Base-by-base conservation (phyloP, 106 monocot species). In the Acorus calamus region DNA sequence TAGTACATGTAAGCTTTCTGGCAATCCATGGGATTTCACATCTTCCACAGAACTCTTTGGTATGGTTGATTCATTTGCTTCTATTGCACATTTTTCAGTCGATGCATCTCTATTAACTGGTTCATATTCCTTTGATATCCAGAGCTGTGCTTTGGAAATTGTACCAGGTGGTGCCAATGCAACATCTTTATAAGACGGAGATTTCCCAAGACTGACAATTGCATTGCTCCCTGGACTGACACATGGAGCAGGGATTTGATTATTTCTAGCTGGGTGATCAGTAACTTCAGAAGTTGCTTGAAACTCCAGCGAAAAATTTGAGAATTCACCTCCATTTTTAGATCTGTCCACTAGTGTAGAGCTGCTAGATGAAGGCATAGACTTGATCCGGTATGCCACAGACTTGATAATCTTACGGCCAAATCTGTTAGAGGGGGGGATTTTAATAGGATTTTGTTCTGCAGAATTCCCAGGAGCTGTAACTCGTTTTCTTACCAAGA, bases 121-220 rank as follows among this genome's bases (percentile, higher is more conserved):
- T 57, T 55, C 12, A 58, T 80, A 73, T 46, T 91, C 81, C 47
- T 53, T 79, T 6, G 72, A 62, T 60, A 76, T 92, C 28, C 58
- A 71, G 41, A 65, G 71, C 58, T 85, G 96, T 54, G 75, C 71
- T 58, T 91, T 98, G 50, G 74, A 45, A 63, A 98, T 85, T 52
- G 96, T 91, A 49, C 96, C 96, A 14, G 96, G 96, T 44, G 91
- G 96, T 61, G 96, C 96, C 65, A 91, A 55, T 59, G 96, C 96
- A 8, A 98, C 96, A 80, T 98, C 96, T 60, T 98, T 98, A 70
- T 98, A 98, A 42, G 96, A 98, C 65, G 78, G 80, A 64, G 79
- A 84, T 52, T 74, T 84, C 51, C 79, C 86, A 73, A 73, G 79
- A 77, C 54, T 78, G 52, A 73, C 65, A 70, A 86, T 70, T 10